A percentile compares a stretch with the other conserved stretches of the same genome.
phyloP scores from a whole-genome alignment of 2,329 filamentous ascomycete species.

The Cercospora nicotianae region DNA sequence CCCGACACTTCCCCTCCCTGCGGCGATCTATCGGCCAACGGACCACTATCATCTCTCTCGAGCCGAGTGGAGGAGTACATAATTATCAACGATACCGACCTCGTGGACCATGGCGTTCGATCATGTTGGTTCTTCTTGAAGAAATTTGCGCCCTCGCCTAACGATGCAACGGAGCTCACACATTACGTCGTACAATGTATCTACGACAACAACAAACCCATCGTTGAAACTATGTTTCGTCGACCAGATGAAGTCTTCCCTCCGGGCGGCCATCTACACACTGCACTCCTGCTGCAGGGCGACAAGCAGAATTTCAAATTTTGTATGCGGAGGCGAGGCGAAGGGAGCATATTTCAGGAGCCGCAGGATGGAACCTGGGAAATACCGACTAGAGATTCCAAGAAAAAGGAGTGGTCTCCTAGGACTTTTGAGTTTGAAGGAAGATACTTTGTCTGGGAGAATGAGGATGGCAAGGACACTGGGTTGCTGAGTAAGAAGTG shows the following conservation, averaged over 20 bases:
- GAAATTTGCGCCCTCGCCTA: not conserved
- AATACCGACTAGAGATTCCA: not conserved
- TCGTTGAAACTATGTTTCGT: constrained; percentile 3
- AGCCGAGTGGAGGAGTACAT: not conserved
- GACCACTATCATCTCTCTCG: not conserved
- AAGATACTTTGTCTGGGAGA: constrained; percentile 6
- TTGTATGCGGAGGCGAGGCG: not conserved
- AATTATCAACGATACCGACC: not conserved
- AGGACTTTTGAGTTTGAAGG: not conserved
- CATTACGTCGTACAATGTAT: constrained; percentile 2
- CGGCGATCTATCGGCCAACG: not conserved
- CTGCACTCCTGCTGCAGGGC: not conserved
- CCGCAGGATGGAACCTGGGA: not conserved
- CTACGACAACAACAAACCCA: constrained; percentile 4
- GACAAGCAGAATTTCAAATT: constrained; percentile 6
- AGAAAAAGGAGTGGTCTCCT: constrained; percentile 7
- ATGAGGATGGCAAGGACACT: constrained; percentile 6
- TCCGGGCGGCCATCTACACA: constrained; percentile 1
- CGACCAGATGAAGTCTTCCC: constrained; percentile 7
- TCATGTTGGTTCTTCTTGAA: constrained; percentile 1
- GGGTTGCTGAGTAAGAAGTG: constrained; percentile 2
- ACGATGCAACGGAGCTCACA: not conserved
- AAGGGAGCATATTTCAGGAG: not conserved
- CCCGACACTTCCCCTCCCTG: not conserved
- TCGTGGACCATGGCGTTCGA: constrained; percentile 1